Evolutionary conservation across 2,329 filamentous ascomycete genomes (phyloP).

Genomic region (Kalaharituber pfeilii): DNA sequence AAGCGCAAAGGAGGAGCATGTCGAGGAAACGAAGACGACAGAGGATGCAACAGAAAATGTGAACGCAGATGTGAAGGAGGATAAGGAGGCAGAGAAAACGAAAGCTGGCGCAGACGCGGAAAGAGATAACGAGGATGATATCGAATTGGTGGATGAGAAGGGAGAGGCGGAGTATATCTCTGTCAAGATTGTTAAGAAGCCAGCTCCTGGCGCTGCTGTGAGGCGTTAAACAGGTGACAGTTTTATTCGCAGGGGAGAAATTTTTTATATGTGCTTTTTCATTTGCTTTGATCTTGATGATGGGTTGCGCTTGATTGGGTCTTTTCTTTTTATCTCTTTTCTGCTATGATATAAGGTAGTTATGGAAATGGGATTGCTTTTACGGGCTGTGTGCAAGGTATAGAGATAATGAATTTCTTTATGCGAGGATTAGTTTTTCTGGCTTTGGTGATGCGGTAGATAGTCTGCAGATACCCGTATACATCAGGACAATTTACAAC

Average conservation of each 20-base stretch:
- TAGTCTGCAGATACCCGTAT: not conserved
- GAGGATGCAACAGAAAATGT: not conserved
- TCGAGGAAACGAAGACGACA: not conserved
- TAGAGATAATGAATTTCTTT: no score
- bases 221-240: slow-evolving; percentile 7
- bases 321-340: not conserved
- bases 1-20: slow-evolving; percentile 7
- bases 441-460: not conserved
- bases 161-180: slow-evolving; percentile 13
- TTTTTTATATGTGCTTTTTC: not conserved
- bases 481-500: not conserved
- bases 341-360: no score
- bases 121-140: slow-evolving; percentile 17
- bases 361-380: no score
- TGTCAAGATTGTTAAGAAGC: slow-evolving; percentile 11
- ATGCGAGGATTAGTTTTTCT: not conserved
- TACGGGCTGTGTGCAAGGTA: no score
- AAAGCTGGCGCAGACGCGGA: slow-evolving; percentile 16
- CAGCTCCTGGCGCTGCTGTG: slow-evolving; percentile 8
- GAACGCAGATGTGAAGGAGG: slow-evolving; percentile 7
- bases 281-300: not conserved
- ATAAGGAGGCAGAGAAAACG: slow-evolving; percentile 16
- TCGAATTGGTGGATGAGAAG: slow-evolving; percentile 15
- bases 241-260: slow-evolving; percentile 4
- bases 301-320: not conserved